These are phyloP conservation scores for Gossypium longicalyx DNA, from an alignment of 345 rosid species.

Conservation along the genomic window DNA sequence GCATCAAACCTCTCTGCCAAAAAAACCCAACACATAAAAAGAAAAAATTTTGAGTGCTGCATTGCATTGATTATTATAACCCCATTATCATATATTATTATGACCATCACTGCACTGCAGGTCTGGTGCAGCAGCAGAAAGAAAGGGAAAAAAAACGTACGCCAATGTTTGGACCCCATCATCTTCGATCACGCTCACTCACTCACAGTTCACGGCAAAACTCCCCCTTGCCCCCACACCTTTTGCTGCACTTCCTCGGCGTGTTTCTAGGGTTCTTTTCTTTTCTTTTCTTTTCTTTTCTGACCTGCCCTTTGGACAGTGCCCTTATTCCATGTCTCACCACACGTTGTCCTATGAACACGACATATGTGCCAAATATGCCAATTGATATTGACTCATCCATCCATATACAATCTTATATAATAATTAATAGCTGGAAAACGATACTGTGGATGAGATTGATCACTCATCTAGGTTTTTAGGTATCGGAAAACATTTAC, in stretches of 20 bases:
- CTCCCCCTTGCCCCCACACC: slow-evolving; percentile 7
- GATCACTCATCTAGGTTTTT: not conserved
- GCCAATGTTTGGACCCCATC: not conserved
- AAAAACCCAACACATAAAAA: not conserved
- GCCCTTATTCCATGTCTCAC: not conserved
- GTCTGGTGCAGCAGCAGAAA: not conserved
- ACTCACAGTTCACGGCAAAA: not conserved
- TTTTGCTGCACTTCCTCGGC: slow-evolving; percentile 26
- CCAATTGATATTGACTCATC: not conserved
- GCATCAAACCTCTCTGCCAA: slow-evolving; percentile 10
- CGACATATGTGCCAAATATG: not conserved
- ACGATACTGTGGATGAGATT: not conserved
- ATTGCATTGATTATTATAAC: not conserved
- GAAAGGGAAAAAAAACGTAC: not conserved
- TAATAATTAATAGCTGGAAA: no score
- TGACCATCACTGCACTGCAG: not conserved
- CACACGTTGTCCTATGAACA: not conserved
- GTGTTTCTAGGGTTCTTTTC: slow-evolving; percentile 29
- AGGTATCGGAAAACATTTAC: not conserved
- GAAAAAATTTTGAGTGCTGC: not conserved
- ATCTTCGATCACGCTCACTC: not conserved
- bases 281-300: not conserved
- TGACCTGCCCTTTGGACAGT: not conserved
- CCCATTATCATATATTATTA: not conserved
- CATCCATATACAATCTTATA: no score